Evolutionary conservation across 2,329 filamentous ascomycete genomes (phyloP).

Genomic region (Fonsecaea nubica): DNA sequence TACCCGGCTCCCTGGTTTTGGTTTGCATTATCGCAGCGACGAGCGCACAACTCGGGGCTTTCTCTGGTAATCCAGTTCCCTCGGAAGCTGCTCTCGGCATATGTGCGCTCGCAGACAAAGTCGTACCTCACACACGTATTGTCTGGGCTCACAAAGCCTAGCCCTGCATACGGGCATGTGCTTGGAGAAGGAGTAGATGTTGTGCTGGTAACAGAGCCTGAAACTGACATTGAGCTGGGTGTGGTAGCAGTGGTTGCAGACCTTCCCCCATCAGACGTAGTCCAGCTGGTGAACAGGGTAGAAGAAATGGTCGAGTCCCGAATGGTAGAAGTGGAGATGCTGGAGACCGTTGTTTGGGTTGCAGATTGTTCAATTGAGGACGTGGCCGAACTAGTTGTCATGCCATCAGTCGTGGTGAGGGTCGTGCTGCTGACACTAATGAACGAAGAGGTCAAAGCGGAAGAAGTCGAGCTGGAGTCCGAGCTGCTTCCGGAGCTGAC

Average conservation of each 20-base stretch:
- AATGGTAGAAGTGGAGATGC: conserved; percentile 10
- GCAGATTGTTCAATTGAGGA: conserved; percentile 3
- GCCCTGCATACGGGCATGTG: conserved; percentile 10
- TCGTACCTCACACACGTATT: conserved; percentile 28
- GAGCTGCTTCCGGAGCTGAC: conserved; percentile 8
- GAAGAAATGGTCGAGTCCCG: background rate
- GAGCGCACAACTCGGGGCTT: conserved; percentile 19
- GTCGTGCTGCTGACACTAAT: conserved; percentile 10
- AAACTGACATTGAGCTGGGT: conserved; percentile 2
- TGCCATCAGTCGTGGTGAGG: conserved; percentile 7
- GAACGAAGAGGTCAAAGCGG: background rate
- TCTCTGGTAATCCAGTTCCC: conserved; percentile 25
- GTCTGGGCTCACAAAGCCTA: conserved; percentile 4
- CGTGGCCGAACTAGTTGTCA: conserved; percentile 8
- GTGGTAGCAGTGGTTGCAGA: conserved; percentile 4
- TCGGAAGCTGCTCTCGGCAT: conserved; percentile 58
- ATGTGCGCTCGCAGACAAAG: conserved; percentile 52
- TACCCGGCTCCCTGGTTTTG: conserved; percentile 12
- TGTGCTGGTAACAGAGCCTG: conserved; percentile 2
- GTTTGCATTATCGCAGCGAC: conserved; percentile 28
- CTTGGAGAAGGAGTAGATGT: conserved; percentile 8
- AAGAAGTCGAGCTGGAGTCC: conserved; percentile 1
- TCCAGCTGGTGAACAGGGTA: background rate
- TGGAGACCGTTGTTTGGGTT: conserved; percentile 6
- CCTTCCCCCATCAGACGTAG: conserved; percentile 1